Evolutionary conservation across 2,329 filamentous ascomycete species (phyloP).

Genomic region (Fusarium proliferatum): DNA sequence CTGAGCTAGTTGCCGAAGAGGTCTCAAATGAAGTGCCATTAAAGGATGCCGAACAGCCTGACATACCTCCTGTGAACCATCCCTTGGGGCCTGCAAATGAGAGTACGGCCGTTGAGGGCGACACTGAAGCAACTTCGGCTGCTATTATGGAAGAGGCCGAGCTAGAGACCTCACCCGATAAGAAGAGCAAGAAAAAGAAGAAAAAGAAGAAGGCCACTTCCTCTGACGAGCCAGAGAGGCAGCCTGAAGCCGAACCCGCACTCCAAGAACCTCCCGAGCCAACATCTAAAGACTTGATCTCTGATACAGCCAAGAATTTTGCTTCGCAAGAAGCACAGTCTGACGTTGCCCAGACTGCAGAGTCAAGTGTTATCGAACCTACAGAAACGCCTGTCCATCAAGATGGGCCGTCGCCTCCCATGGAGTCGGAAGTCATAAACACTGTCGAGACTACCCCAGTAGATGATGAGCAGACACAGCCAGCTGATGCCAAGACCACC

Average conservation of each 20-base stretch:
- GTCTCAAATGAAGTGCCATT: not conserved
- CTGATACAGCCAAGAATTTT: slow-evolving; percentile 5
- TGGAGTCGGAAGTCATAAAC: slow-evolving; percentile 29
- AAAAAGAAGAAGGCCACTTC: slow-evolving; percentile 45
- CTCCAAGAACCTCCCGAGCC: slow-evolving; percentile 18
- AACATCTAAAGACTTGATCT: not conserved
- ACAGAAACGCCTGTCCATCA: slow-evolving; percentile 5
- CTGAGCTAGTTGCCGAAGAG: slow-evolving; percentile 31
- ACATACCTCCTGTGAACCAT: not conserved
- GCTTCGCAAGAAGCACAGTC: slow-evolving; percentile 14
- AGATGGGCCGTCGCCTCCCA: slow-evolving; percentile 14
- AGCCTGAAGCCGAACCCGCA: slow-evolving; percentile 18
- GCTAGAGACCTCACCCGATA: slow-evolving; percentile 27
- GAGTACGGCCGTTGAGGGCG: slow-evolving; percentile 2
- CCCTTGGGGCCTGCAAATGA: not conserved
- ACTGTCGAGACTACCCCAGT: slow-evolving; percentile 26
- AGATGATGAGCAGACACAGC: slow-evolving; percentile 40
- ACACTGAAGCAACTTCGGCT: slow-evolving; percentile 4
- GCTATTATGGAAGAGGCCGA: slow-evolving; percentile 1
- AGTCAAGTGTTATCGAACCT: slow-evolving; percentile 12
- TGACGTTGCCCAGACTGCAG: not conserved
- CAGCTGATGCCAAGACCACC: slow-evolving; percentile 41
- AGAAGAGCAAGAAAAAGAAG: slow-evolving; percentile 53
- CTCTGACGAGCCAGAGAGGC: slow-evolving; percentile 30
- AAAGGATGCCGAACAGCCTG: slow-evolving; percentile 10